phyloP scores from a whole-genome alignment of 2,329 filamentous ascomycete genomes.

The Colletotrichum sublineola region DNA sequence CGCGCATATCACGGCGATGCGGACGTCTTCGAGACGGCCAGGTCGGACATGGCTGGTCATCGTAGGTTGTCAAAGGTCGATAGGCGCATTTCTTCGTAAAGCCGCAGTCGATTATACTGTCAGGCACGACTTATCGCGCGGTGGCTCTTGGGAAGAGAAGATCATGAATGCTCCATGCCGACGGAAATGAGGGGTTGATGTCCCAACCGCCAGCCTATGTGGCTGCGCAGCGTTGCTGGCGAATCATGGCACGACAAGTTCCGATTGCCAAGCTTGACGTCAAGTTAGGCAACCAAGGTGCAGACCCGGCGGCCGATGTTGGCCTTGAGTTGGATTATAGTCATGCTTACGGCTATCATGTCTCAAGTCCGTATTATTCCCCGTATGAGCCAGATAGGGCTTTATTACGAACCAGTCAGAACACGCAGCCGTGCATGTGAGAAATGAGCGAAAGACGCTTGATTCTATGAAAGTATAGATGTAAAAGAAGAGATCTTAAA shows the following conservation, averaged over 20 bases:
- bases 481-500: no score
- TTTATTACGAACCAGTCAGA: no score
- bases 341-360: no score
- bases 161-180: background rate
- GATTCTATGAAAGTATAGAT: no score
- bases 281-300: background rate
- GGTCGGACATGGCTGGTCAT: background rate
- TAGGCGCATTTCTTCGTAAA: background rate
- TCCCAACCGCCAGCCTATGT: background rate
- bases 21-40: conserved; percentile 45
- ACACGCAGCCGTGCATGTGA: no score
- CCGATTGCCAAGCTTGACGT: background rate
- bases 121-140: background rate
- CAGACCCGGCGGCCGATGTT: background rate
- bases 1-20: conserved; percentile 54
- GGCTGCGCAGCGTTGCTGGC: background rate
- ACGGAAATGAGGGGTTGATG: background rate
- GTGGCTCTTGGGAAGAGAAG: background rate
- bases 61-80: background rate
- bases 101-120: background rate
- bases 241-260: background rate
- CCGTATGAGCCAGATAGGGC: no score
- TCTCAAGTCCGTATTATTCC: no score
- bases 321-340: no score
- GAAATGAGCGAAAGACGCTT: no score